phyloP scores from a whole-genome alignment of 202 grass and related monocot species.

The Miscanthus sacchariflorus region DNA sequence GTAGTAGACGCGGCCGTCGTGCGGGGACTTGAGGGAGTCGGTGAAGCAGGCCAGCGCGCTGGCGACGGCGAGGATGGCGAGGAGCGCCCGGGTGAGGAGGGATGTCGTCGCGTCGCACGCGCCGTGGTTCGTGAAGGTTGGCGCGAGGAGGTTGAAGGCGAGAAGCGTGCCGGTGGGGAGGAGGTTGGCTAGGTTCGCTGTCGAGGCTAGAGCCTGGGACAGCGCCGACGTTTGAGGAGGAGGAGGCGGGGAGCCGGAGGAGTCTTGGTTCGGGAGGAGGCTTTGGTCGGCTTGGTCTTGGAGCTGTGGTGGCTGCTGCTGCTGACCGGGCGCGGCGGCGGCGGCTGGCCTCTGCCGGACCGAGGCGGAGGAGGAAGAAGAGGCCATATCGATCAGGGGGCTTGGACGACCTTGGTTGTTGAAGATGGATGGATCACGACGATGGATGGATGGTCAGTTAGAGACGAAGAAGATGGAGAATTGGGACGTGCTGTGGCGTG shows the following conservation, averaged over 20 bases:
- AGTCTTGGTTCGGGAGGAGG: not conserved
- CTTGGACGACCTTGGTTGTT: too few relatives aligned
- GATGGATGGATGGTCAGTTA: too few relatives aligned
- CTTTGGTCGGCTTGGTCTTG: not conserved
- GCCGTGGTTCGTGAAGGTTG: conserved; percentile 82
- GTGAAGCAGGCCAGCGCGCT: conserved; percentile 75
- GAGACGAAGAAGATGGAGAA: too few relatives aligned
- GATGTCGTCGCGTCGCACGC: conserved; percentile 65
- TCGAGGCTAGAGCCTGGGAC: conserved; percentile 62
- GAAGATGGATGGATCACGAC: not conserved
- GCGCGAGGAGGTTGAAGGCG: conserved; percentile 79
- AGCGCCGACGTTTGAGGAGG: conserved; percentile 15
- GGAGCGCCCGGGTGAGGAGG: conserved; percentile 54
- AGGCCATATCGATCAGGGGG: not conserved
- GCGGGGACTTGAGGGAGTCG: conserved; percentile 46
- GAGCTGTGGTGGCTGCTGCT: not conserved
- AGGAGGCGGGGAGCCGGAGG: accelerated
- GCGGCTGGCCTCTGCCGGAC: not conserved
- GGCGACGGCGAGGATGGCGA: conserved; percentile 58
- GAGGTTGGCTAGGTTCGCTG: conserved; percentile 74
- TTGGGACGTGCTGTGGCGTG: too few relatives aligned
- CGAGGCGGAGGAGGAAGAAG: not conserved
- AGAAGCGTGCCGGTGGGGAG: conserved; percentile 87
- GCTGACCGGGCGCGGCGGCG: not conserved
- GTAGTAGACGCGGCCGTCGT: conserved; percentile 73